Evolutionary conservation across 2,329 filamentous ascomycete species (phyloP), one percentile per base, ranked within the genome.

Genomic region (Pseudofabraea citricarpa): DNA sequence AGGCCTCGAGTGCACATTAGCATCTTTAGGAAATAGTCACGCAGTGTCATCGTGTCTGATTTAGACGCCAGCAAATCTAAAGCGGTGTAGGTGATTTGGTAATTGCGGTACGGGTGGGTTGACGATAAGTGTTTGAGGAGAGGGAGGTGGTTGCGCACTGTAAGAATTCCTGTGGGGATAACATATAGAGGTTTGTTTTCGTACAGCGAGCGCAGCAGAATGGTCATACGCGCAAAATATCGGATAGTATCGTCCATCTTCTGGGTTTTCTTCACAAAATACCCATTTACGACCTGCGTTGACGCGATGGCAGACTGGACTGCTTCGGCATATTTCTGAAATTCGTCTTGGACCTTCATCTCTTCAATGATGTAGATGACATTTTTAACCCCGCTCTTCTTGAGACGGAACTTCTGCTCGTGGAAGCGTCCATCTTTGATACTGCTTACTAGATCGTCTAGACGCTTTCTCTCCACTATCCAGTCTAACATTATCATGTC

Each of bases 381-480:
- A 54, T 90, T 85, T 45, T 77, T 79, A n/a, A 88, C 71, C 0
- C 87, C 87, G 0, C 80, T 87, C 40, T 79, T 79, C 43, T 77
- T 75, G 9, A 91, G 72, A 1, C 87, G 82, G 58, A 90, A 91
- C 59, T 93, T 91, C 59, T 93, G 87, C 60, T 93, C 87, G 53
- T 85, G 83, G 54, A 90, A 91, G 2, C 87, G 80, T 1, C 86
- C 85, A 49, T 91, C 87, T 61, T 86, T 89, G 65, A 93, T 88
- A 49, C 85, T 90, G 40, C 75, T 70, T n/a, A 91, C 74, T 36
- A 93, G 67, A 60, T 93, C 87, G 57, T 91, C 87, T 0, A 90
- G 73, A 7, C 87, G 74, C 60, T 93, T 93, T 48, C 87, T 75
- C 64, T 93, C 87, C 1, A 90, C 76, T 35, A 93, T 87, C 73